phyloP scores from a whole-genome alignment of 371 early-diverging fungal genomes.

The Ordospora pajunii region DNA sequence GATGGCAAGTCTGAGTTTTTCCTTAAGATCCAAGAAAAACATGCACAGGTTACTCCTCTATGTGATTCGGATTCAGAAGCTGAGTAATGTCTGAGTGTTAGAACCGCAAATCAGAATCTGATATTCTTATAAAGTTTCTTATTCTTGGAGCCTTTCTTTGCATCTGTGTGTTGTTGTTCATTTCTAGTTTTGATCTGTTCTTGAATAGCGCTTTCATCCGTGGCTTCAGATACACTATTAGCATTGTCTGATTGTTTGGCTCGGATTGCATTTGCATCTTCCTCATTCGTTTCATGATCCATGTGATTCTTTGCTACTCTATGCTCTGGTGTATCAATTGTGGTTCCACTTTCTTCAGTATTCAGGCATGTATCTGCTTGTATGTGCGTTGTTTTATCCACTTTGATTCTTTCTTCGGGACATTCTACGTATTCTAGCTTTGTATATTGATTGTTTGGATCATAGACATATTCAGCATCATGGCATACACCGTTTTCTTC shows the following conservation, averaged over 20 bases:
- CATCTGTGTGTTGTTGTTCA: not conserved
- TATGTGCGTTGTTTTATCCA: not conserved
- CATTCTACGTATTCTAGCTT: not conserved
- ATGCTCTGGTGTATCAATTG: too few relatives aligned
- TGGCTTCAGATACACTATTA: too few relatives aligned
- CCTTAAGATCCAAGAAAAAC: not conserved
- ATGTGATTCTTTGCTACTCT: too few relatives aligned
- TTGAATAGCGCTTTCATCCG: too few relatives aligned
- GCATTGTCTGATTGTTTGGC: too few relatives aligned
- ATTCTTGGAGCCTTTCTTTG: not conserved
- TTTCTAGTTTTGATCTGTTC: not conserved
- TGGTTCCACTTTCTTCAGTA: too few relatives aligned
- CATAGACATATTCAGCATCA: slow-evolving; percentile 13
- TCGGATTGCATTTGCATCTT: not conserved
- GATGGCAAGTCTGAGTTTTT: not conserved
- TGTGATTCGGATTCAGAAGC: not conserved
- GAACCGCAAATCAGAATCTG: not conserved
- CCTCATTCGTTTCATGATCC: not conserved
- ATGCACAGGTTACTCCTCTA: not conserved
- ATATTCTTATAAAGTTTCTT: slow-evolving; percentile 6
- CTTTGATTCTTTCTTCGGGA: not conserved
- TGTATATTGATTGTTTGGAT: slow-evolving; percentile 25
- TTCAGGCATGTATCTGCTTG: too few relatives aligned
- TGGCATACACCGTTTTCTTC: not conserved
- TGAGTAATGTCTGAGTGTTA: too few relatives aligned